These are phyloP conservation scores for Ogataea nonfermentans DNA, from an alignment of 805 yeast species.

Conservation along the genomic window DNA sequence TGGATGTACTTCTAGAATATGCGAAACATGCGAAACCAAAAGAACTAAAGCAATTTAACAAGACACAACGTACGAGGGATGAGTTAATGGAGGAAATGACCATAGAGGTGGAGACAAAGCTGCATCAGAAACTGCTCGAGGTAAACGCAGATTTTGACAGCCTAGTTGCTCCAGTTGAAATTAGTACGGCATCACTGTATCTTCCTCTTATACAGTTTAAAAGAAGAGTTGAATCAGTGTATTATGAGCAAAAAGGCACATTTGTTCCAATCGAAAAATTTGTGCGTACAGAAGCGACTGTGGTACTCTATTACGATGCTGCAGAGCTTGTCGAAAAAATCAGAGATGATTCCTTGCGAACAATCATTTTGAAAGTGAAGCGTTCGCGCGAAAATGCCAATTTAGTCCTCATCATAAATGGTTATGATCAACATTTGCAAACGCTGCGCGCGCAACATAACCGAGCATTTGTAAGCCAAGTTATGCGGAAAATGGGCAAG, in stretches of 20 bases:
- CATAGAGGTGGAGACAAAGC: constrained; percentile 38
- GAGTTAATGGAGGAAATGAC: constrained; percentile 52
- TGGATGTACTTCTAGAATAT: constrained; percentile 23
- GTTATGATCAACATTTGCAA: constrained; percentile 45
- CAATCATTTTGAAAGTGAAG: constrained; percentile 24
- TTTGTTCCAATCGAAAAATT: constrained; percentile 50
- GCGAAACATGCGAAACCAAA: constrained; percentile 19
- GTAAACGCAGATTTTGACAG: constrained; percentile 20
- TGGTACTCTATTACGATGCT: constrained; percentile 47
- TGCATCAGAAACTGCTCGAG: constrained; percentile 32
- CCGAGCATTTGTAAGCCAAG: constrained; percentile 39
- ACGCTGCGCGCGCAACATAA: constrained; percentile 47
- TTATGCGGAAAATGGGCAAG: constrained; percentile 19
- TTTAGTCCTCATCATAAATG: constrained; percentile 47
- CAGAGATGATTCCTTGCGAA: constrained; percentile 26
- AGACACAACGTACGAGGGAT: constrained; percentile 42
- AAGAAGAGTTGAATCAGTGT: constrained; percentile 47
- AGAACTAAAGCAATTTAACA: constrained; percentile 35
- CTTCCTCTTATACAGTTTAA: constrained; percentile 52
- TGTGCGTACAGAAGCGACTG: constrained; percentile 42
- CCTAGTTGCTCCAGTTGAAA: constrained; percentile 15
- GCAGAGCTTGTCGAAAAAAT: constrained; percentile 41
- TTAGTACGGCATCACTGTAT: constrained; percentile 25
- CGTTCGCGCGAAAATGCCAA: constrained; percentile 27
- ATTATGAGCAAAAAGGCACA: constrained; percentile 46